phyloP scores from a whole-genome alignment of 2,329 filamentous ascomycete species.

The Penicillium sp. region DNA sequence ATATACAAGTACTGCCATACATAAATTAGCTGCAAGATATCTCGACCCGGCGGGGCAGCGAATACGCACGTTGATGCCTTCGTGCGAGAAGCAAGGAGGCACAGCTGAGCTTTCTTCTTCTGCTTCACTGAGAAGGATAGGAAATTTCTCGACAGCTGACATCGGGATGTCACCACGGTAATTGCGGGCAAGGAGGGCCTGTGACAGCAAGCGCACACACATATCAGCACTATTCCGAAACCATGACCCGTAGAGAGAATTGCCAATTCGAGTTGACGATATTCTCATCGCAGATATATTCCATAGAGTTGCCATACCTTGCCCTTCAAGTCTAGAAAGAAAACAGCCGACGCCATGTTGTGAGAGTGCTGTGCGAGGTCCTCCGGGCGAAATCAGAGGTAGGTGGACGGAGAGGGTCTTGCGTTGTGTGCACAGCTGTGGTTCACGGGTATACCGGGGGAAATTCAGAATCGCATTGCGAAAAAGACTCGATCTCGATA shows the following conservation, averaged over 20 bases:
- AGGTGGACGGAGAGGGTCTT: background rate
- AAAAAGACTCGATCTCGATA: background rate
- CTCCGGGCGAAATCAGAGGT: background rate
- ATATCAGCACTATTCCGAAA: slow-evolving; percentile 6
- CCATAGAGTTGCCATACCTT: slow-evolving; percentile 61
- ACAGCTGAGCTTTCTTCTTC: slow-evolving; percentile 99
- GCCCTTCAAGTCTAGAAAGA: slow-evolving; percentile 99
- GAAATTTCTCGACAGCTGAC: slow-evolving; percentile 98
- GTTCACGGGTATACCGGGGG: background rate
- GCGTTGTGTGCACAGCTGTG: background rate
- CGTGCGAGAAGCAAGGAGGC: slow-evolving; percentile 94
- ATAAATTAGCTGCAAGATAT: slow-evolving; percentile 1
- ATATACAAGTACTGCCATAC: slow-evolving; percentile 85
- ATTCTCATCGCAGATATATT: background rate
- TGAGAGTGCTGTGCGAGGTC: slow-evolving; percentile 2
- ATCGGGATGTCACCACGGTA: slow-evolving; percentile 98
- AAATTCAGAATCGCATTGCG: background rate
- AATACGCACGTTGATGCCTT: slow-evolving; percentile 86
- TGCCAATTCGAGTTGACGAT: background rate
- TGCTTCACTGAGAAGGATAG: slow-evolving; percentile 89
- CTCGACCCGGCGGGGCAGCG: slow-evolving; percentile 11
- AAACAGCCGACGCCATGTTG: slow-evolving; percentile 91
- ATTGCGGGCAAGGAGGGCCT: slow-evolving; percentile 98
- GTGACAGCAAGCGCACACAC: slow-evolving; percentile 21
- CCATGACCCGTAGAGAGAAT: background rate